Conservation (phyloP, 306 rosid genomes). For the Canavalia gladiata region DNA sequence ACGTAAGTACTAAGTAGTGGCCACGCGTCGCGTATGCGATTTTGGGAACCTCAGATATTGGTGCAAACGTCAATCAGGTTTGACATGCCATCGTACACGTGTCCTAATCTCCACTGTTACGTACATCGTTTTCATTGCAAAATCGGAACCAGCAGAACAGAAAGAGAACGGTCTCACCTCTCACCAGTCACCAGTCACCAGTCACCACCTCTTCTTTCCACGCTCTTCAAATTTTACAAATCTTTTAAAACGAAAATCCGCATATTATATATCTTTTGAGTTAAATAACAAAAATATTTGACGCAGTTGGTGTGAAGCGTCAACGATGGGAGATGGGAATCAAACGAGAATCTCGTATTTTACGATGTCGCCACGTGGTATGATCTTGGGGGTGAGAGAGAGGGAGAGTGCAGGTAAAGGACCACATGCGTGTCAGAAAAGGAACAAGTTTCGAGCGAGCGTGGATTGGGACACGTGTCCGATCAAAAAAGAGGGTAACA, state of each 20-base stretch:
- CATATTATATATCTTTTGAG: too few relatives aligned
- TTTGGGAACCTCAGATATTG: constrained; percentile 38
- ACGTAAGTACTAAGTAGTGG: constrained; percentile 37
- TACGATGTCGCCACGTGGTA: constrained; percentile 70
- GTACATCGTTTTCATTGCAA: constrained; percentile 39
- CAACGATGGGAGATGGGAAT: constrained; percentile 29
- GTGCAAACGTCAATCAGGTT: constrained; percentile 42
- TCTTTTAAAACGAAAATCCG: too few relatives aligned
- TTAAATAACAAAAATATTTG: too few relatives aligned
- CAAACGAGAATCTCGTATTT: constrained; percentile 45
- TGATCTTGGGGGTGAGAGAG: background rate
- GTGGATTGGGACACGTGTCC: constrained; percentile 70
- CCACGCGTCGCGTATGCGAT: constrained; percentile 44
- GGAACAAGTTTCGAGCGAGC: constrained; percentile 43
- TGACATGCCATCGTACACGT: constrained; percentile 54
- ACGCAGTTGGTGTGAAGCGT: background rate
- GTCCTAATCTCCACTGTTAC: constrained; percentile 40
- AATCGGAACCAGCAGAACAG: background rate
- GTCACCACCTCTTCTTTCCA: too few relatives aligned
- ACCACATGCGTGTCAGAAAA: constrained; percentile 83
- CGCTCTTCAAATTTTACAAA: background rate
- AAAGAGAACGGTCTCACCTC: background rate
- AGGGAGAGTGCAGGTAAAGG: constrained; percentile 4
- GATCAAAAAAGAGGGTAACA: background rate
- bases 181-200: background rate